phyloP scores from a whole-genome alignment of 352 stramenopile genomes.

The Pythium dissimile region DNA sequence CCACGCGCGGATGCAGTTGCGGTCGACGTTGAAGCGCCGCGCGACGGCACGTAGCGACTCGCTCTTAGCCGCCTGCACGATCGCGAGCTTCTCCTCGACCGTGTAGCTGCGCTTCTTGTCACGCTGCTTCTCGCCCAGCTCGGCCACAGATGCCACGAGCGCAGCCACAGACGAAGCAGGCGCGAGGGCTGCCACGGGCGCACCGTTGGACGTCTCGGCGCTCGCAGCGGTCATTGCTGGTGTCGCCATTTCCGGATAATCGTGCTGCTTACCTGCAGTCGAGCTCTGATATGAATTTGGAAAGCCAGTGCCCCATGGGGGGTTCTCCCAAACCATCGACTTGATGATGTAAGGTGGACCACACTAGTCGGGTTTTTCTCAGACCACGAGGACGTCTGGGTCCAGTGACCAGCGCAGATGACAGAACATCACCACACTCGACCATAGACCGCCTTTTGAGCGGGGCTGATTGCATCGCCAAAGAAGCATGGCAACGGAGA shows the following conservation, averaged over 20 bases:
- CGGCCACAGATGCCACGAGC: conserved; percentile 1
- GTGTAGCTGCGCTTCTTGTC: conserved; percentile 80
- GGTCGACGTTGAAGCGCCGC: conserved; percentile 63
- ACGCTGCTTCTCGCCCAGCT: conserved; percentile 1
- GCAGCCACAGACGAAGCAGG: not conserved
- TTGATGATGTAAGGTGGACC: conserved; percentile 11
- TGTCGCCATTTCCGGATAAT: not conserved
- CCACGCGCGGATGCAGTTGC: conserved; percentile 72
- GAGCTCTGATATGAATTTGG: conserved; percentile 1
- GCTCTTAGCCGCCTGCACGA: conserved; percentile 50
- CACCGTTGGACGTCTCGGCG: not conserved
- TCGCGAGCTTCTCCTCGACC: conserved; percentile 64
- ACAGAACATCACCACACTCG: not conserved
- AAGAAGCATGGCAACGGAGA: conserved; percentile 5
- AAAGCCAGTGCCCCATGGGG: conserved; percentile 24
- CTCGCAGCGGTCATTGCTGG: not conserved
- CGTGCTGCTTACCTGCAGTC: no score
- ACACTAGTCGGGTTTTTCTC: conserved; percentile 8
- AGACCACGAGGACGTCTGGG: conserved; percentile 1
- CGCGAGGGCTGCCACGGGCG: not conserved
- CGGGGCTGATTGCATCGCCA: no score
- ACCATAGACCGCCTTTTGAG: not conserved
- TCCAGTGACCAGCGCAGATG: not conserved
- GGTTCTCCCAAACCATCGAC: not conserved
- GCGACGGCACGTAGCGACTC: conserved; percentile 54